Conservation (phyloP, 2,329 filamentous ascomycete species). For the Cercospora nicotianae region DNA sequence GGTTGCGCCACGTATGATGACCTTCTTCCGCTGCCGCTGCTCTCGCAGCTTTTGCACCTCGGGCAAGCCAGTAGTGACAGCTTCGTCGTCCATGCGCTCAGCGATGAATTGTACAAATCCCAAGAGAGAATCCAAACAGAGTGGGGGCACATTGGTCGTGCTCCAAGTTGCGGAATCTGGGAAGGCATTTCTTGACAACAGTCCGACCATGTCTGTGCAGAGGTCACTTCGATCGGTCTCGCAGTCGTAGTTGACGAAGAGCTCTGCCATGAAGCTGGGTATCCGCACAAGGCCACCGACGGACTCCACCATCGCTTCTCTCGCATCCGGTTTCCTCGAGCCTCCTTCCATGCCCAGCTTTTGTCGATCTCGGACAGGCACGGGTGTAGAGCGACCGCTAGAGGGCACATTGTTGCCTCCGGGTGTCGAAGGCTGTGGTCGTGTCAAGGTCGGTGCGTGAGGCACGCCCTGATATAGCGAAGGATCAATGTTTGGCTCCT, state of each 20-base stretch:
- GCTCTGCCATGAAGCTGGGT: constrained; percentile 88
- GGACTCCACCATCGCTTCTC: constrained; percentile 98
- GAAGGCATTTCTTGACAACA: constrained; percentile 89
- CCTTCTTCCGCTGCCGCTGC: constrained; percentile 76
- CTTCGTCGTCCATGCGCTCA: constrained; percentile 74
- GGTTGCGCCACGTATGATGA: constrained; percentile 81
- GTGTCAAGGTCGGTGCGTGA: constrained; percentile 82
- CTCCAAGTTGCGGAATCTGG: constrained; percentile 98
- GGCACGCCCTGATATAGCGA: constrained; percentile 90
- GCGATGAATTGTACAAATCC: constrained; percentile 90
- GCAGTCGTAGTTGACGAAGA: constrained; percentile 98
- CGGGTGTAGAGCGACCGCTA: constrained; percentile 85
- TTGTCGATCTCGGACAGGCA: constrained; percentile 87
- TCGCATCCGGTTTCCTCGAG: constrained; percentile 85
- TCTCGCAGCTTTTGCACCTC: constrained; percentile 65
- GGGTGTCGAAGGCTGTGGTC: constrained; percentile 59
- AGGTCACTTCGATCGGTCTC: constrained; percentile 87
- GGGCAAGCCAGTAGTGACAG: constrained; percentile 64
- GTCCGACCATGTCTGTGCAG: constrained; percentile 91
- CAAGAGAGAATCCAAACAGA: constrained; percentile 88
- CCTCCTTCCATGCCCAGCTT: constrained; percentile 91
- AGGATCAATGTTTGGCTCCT: constrained; percentile 86
- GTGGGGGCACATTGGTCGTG: constrained; percentile 92
- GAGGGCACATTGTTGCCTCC: constrained; percentile 51
- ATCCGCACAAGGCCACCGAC: constrained; percentile 89